A percentile compares a stretch with the other conserved stretches of the same genome.
Conservation (phyloP, 75 land plant genomes). For the Picea sitchensis region DNA sequence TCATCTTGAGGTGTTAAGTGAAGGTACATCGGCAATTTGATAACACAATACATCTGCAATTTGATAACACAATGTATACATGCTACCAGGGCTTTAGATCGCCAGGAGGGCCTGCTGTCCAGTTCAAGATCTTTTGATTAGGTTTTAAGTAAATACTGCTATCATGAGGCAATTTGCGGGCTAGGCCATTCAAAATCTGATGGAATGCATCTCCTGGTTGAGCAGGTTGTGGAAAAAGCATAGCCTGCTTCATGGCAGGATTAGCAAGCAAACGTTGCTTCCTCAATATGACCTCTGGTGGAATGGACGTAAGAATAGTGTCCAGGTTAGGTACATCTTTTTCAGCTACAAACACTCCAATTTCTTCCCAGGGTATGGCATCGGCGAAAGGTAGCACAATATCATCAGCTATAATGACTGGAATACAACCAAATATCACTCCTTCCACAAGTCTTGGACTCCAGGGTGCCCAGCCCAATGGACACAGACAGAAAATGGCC, state of each 20-base stretch:
- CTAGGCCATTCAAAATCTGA: slow-evolving; percentile 84
- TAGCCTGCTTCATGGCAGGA: slow-evolving; percentile 89
- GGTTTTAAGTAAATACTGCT: slow-evolving; percentile 42
- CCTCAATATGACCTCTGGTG: slow-evolving; percentile 65
- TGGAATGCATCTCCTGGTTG: slow-evolving; percentile 89
- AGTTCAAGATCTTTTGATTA: slow-evolving; percentile 59
- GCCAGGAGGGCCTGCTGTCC: slow-evolving; percentile 78
- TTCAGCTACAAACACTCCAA: slow-evolving; percentile 80
- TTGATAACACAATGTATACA: neutral
- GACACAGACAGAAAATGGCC: slow-evolving; percentile 81
- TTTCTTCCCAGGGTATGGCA: slow-evolving; percentile 93
- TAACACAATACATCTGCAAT: neutral
- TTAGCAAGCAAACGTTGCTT: slow-evolving; percentile 81
- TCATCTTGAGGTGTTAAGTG: neutral
- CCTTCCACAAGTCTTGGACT: slow-evolving; percentile 85
- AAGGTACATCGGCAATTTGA: neutral
- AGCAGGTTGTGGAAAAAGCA: slow-evolving; percentile 87
- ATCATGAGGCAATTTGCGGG: slow-evolving; percentile 83
- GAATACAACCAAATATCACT: slow-evolving; percentile 86
- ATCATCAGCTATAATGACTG: slow-evolving; percentile 88
- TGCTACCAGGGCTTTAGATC: slow-evolving; percentile 78
- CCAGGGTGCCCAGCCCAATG: slow-evolving; percentile 96
- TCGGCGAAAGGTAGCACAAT: slow-evolving; percentile 88
- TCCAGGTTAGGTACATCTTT: slow-evolving; percentile 83
- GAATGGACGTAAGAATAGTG: slow-evolving; percentile 69